These are phyloP conservation scores for Flueggea neowawraea DNA, from an alignment of 441 rosid genomes.

Conservation along the genomic window DNA sequence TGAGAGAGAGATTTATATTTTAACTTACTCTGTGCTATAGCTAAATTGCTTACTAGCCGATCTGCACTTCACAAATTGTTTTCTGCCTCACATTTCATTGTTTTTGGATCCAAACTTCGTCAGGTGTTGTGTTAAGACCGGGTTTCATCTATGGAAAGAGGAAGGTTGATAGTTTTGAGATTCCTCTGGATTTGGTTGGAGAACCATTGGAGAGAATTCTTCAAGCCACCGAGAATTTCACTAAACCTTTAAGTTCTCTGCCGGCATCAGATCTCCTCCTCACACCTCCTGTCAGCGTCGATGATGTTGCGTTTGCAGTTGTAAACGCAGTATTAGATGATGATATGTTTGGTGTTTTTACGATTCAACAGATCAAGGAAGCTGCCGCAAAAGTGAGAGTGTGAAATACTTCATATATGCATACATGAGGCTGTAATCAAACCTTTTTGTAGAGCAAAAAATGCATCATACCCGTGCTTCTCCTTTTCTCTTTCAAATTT, in stretches of 20 bases:
- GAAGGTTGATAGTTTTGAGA: slow-evolving; percentile 62
- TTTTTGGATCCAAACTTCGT: slow-evolving; percentile 14
- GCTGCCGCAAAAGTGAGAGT: slow-evolving; percentile 64
- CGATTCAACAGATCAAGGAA: slow-evolving; percentile 92
- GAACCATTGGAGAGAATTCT: slow-evolving; percentile 68
- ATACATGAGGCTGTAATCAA: neutral
- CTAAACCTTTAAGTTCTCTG: slow-evolving; percentile 67
- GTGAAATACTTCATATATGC: slow-evolving; percentile 14
- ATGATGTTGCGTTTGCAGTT: slow-evolving; percentile 77
- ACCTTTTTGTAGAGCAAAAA: neutral
- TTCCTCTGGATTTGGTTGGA: slow-evolving; percentile 84
- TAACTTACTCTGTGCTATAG: too few species aligned
- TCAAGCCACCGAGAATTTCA: slow-evolving; percentile 51
- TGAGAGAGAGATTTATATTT: too few species aligned
- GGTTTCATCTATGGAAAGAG: slow-evolving; percentile 83
- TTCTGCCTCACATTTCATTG: neutral
- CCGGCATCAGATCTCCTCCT: slow-evolving; percentile 86
- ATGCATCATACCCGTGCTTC: too few species aligned
- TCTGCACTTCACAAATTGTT: neutral
- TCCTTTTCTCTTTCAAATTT: too few species aligned
- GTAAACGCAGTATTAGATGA: slow-evolving; percentile 65
- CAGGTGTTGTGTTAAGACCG: slow-evolving; percentile 87
- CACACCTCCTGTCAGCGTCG: slow-evolving; percentile 79
- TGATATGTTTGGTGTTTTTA: slow-evolving; percentile 78
- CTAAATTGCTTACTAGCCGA: too few species aligned